Base-by-base conservation (phyloP, 2,329 filamentous ascomycete genomes). In the Fusarium phyllophilum region DNA sequence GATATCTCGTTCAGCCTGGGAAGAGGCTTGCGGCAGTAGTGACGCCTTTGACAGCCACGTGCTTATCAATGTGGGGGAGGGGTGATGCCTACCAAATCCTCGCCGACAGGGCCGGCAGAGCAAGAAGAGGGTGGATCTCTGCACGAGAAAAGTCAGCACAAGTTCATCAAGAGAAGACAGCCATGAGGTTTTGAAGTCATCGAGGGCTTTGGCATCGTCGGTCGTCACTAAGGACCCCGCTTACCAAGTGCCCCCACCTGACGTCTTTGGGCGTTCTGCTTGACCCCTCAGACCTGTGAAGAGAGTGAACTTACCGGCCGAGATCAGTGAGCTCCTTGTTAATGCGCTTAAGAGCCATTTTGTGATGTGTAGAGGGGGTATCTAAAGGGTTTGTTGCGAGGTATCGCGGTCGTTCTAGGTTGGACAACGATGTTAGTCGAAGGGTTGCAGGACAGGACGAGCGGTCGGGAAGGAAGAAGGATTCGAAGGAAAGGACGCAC, bases 61-160 rank as follows among this genome's bases (percentile, higher is more conserved):
- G 68, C 68, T 72, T 73, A 60, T 77, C 72, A 70, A 68, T 60
- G 74, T 66, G 68, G 73, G 69, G 75, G 75, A 78, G 75, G 75
- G 77, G 75, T 75, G 75, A 55, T 73, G 89, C 94, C 82, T 95
- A 98, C 96, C 91, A 99, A 86, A 88, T 99, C 96, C 88, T 98
- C 96, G 84, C 95, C 95, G 81, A 97, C 92, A 78, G 96, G 96
- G 77, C 96, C 96, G 81, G 96, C 96, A 83, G 96, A 98, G 91
- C 96, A 99, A 79, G 96, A 98, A 68, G 96, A 98, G 82, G 96
- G 96, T 83, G 96, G 96, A 84, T 99, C 96, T 88, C 96, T 98
- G 80, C 74, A 75, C 72, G 75, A 72, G 55, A 48, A 29, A 61
- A 46, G 68, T 80, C 76, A 81, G 73, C 67, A 70, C 60, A 45